These are phyloP conservation scores for Boletus reticulatus DNA, from an alignment of 768 basidiomycete genomes.

Conservation along the genomic window DNA sequence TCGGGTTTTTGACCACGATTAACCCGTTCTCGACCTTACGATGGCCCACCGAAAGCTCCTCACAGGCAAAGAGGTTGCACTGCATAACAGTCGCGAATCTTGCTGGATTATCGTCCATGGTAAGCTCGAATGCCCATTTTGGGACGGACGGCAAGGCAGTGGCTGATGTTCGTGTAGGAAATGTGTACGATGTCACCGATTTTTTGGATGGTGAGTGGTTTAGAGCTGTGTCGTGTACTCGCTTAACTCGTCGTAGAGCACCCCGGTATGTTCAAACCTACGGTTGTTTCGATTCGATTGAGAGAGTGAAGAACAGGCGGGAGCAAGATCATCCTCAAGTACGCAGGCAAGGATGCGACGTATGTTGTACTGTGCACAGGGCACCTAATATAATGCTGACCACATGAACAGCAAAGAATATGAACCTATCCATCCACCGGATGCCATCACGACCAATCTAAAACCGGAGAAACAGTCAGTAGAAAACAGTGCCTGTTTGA, in stretches of 20 bases:
- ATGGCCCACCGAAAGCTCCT: slow-evolving; percentile 26
- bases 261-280: slow-evolving; percentile 45
- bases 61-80: slow-evolving; percentile 50
- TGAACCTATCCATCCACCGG: slow-evolving; percentile 87
- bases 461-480: slow-evolving; percentile 82
- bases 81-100: slow-evolving; percentile 56
- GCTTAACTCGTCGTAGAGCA: slow-evolving; percentile 44
- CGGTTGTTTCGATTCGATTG: neutral
- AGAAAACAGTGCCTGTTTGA: neutral
- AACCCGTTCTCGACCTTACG: neutral
- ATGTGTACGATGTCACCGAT: slow-evolving; percentile 77
- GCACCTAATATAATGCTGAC: neutral
- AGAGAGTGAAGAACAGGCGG: slow-evolving; percentile 49
- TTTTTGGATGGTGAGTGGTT: slow-evolving; percentile 61
- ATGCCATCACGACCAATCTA: slow-evolving; percentile 72
- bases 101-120: slow-evolving; percentile 89
- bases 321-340: slow-evolving; percentile 80
- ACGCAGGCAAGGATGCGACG: slow-evolving; percentile 90
- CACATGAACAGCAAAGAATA: slow-evolving; percentile 58
- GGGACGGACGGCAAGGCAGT: neutral
- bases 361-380: slow-evolving; percentile 35
- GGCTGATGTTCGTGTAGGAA: slow-evolving; percentile 40
- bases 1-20: neutral
- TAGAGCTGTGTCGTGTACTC: neutral
- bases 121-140: slow-evolving; percentile 24